These are phyloP conservation scores for Fraxinus dipetala DNA, from an alignment of 305 asterid genomes.

Conservation along the genomic window DNA sequence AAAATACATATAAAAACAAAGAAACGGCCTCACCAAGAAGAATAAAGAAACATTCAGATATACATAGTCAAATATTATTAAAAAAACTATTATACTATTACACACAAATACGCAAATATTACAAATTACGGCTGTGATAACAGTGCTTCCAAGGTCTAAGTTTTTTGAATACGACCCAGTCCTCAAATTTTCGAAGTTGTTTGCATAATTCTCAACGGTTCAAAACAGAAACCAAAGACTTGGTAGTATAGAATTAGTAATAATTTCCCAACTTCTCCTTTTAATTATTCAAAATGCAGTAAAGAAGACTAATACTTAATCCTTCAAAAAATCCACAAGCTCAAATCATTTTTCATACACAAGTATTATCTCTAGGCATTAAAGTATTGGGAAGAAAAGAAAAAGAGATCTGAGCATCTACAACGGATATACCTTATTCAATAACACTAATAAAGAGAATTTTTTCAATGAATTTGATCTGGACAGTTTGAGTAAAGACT, in stretches of 20 bases:
- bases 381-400: slow-evolving; percentile 3
- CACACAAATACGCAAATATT: slow-evolving; percentile 17
- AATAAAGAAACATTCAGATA: slow-evolving; percentile 56
- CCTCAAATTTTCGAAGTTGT: slow-evolving; percentile 9
- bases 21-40: slow-evolving; percentile 53
- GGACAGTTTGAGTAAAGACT: slow-evolving; percentile 22
- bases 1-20: slow-evolving; percentile 25
- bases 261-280: neutral
- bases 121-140: slow-evolving; percentile 41
- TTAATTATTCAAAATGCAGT: slow-evolving; percentile 11
- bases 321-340: slow-evolving; percentile 13
- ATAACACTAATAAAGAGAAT: neutral
- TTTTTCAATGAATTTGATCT: neutral
- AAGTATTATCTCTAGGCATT: neutral
- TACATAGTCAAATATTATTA: slow-evolving; percentile 21
- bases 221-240: slow-evolving; percentile 20
- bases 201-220: slow-evolving; percentile 3
- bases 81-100: neutral
- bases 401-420: slow-evolving; percentile 26
- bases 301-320: slow-evolving; percentile 15
- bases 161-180: neutral
- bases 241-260: neutral
- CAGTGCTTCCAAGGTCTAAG: slow-evolving; percentile 22
- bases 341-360: neutral
- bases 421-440: slow-evolving; percentile 22